These are phyloP conservation scores for Pichia sp. DNA, from an alignment of 1,139 yeast species.

Conservation along the genomic window DNA sequence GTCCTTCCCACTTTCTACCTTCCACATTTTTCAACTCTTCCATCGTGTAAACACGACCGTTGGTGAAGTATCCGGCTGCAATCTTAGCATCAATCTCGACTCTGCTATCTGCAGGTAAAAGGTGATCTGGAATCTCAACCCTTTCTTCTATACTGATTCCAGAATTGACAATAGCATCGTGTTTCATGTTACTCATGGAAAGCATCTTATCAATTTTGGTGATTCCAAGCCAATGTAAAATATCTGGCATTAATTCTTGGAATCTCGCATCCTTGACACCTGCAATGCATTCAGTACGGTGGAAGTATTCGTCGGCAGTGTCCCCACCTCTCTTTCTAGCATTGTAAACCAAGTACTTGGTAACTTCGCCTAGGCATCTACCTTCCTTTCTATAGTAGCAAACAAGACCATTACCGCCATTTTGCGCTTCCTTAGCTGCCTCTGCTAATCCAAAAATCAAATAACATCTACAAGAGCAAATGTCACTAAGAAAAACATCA, in stretches of 20 bases:
- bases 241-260: constrained; percentile 63
- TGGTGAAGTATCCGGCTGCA: constrained; percentile 54
- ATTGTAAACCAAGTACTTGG: constrained; percentile 56
- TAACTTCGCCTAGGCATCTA: constrained; percentile 57
- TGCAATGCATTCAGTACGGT: constrained; percentile 58
- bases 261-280: constrained; percentile 61
- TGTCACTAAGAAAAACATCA: constrained; percentile 60
- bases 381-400: constrained; percentile 61
- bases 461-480: constrained; percentile 61
- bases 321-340: constrained; percentile 63
- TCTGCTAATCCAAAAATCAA: constrained; percentile 54
- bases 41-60: constrained; percentile 41
- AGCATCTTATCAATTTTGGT: constrained; percentile 54
- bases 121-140: constrained; percentile 54
- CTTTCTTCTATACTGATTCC: constrained; percentile 53
- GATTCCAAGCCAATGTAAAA: constrained; percentile 55
- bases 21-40: constrained; percentile 45
- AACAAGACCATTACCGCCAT: constrained; percentile 54
- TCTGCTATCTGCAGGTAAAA: constrained; percentile 56
- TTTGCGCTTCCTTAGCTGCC: constrained; percentile 58
- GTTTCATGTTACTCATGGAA: constrained; percentile 61
- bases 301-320: constrained; percentile 56
- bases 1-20: constrained; percentile 45
- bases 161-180: constrained; percentile 55
- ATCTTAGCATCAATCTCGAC: constrained; percentile 64